Percentiles rank a stretch among this genome's conserved stretches.
Evolutionary conservation across 176 grass and related monocot genomes (phyloP).

Genomic region (Carex kokanica): DNA sequence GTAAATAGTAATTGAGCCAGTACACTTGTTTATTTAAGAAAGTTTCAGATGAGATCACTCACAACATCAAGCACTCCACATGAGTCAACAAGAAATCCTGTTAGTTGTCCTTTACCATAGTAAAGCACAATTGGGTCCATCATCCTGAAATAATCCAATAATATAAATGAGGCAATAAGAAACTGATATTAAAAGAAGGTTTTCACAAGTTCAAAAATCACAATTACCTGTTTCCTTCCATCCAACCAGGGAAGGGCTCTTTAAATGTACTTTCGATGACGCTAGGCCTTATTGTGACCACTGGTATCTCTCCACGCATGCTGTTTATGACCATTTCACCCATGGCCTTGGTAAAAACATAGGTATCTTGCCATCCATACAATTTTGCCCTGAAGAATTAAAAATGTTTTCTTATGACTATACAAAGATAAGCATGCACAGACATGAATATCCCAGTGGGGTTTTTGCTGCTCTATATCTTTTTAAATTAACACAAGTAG

Average conservation of each 20-base stretch:
- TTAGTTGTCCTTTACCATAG: conserved; percentile 90
- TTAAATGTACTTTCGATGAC: conserved; percentile 79
- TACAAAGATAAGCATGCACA: not conserved
- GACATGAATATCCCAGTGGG: not conserved
- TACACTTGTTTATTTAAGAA: not conserved
- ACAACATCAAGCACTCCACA: conserved; percentile 83
- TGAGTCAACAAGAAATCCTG: conserved; percentile 70
- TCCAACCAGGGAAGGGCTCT: conserved; percentile 96
- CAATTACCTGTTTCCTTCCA: conserved; percentile 88
- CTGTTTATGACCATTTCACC: conserved; percentile 83
- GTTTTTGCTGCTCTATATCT: not conserved
- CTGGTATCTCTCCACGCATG: conserved; percentile 80
- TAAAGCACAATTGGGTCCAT: conserved; percentile 91
- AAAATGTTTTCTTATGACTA: not conserved
- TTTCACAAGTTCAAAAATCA: not conserved
- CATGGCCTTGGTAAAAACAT: conserved; percentile 97
- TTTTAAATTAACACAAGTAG: not conserved
- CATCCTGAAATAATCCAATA: conserved; percentile 51
- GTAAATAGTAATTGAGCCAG: not conserved
- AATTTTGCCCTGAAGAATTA: conserved; percentile 56
- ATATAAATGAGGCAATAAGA: conserved; percentile 5
- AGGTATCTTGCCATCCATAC: conserved; percentile 85
- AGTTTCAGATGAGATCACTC: conserved; percentile 17
- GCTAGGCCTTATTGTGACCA: conserved; percentile 81
- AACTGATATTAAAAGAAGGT: not conserved